Evolutionary conservation across 768 basidiomycete species (phyloP).

Genomic region (Lactarius vividus): DNA sequence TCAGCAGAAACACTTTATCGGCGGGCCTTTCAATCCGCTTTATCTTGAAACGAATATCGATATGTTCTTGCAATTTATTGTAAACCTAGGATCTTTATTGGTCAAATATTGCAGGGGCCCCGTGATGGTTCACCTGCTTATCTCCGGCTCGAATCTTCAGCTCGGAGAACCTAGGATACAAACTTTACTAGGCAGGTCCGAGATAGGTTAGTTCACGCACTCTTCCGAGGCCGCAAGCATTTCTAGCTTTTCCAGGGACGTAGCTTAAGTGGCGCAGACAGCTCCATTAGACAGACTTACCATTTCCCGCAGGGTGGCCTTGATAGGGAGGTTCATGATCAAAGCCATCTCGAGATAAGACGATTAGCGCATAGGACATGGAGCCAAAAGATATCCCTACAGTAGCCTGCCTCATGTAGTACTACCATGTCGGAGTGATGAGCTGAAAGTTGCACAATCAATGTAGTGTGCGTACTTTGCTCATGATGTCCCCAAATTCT

Average conservation of each 20-base stretch:
- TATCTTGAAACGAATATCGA: slow-evolving; percentile 77
- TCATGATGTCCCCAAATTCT: slow-evolving; percentile 83
- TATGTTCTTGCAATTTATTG: slow-evolving; percentile 65
- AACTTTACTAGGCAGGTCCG: background rate
- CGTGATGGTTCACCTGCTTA: slow-evolving; percentile 49
- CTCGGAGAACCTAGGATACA: slow-evolving; percentile 55
- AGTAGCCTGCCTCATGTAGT: slow-evolving; percentile 10
- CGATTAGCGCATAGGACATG: background rate
- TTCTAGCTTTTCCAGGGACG: slow-evolving; percentile 25
- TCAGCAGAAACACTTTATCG: slow-evolving; percentile 79
- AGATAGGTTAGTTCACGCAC: slow-evolving; percentile 28
- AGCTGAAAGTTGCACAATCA: background rate
- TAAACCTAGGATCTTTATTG: slow-evolving; percentile 40
- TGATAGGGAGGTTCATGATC: slow-evolving; percentile 57
- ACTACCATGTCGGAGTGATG: slow-evolving; percentile 45
- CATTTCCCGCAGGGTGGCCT: slow-evolving; percentile 60
- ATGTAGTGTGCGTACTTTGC: slow-evolving; percentile 52
- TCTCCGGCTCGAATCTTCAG: slow-evolving; percentile 72
- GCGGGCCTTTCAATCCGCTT: slow-evolving; percentile 65
- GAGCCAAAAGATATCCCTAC: slow-evolving; percentile 15
- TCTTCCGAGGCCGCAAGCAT: slow-evolving; percentile 26
- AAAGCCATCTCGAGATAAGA: slow-evolving; percentile 53
- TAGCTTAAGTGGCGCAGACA: background rate
- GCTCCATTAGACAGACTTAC: slow-evolving; percentile 38
- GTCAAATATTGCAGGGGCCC: background rate